These are phyloP conservation scores for Verticillium isaacii DNA, from an alignment of 2,329 filamentous ascomycete genomes.

Conservation along the genomic window DNA sequence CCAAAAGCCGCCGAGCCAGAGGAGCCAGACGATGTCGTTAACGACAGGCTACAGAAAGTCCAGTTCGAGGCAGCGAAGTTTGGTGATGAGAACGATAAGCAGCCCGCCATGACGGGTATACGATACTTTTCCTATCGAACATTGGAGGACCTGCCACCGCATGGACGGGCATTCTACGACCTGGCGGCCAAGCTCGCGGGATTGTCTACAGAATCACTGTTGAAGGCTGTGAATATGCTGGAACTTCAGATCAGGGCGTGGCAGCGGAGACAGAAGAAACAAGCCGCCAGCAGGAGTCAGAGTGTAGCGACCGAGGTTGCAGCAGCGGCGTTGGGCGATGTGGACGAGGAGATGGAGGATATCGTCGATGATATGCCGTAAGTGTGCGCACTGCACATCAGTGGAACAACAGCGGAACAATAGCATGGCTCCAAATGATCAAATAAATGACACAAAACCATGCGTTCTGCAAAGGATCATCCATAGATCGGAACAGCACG, in stretches of 20 bases:
- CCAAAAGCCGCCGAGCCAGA: slow-evolving; percentile 13
- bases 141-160: slow-evolving; percentile 23
- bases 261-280: slow-evolving; percentile 18
- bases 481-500: neutral
- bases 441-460: no score
- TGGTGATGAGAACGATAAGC: neutral
- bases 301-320: neutral
- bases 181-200: slow-evolving; percentile 27
- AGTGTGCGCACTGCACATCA: neutral
- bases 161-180: slow-evolving; percentile 25
- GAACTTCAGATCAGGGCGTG: slow-evolving; percentile 28
- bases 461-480: no score
- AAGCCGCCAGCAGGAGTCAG: neutral
- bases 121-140: slow-evolving; percentile 14
- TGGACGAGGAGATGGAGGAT: neutral
- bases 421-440: no score
- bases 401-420: no score
- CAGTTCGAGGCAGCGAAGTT: neutral
- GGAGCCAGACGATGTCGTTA: slow-evolving; percentile 18
- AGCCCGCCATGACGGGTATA: slow-evolving; percentile 9
- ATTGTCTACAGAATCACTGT: slow-evolving; percentile 25
- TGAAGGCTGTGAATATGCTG: slow-evolving; percentile 32
- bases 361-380: neutral
- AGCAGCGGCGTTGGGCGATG: neutral
- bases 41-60: slow-evolving; percentile 9